These are phyloP conservation scores for Camelina laxa DNA, from an alignment of 345 rosid species.

Conservation along the genomic window DNA sequence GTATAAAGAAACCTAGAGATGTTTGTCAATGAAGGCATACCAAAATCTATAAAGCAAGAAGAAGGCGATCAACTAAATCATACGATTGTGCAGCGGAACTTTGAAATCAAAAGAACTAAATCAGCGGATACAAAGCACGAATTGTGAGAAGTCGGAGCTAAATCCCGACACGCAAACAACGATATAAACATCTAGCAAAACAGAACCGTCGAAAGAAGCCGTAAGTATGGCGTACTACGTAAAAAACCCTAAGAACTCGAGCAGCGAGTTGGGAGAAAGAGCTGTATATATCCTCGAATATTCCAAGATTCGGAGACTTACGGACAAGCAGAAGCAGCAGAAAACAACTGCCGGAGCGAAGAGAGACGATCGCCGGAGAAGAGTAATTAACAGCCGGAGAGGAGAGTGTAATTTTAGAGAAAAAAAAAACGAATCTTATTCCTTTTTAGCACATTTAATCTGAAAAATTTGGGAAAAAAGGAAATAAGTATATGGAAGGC, in stretches of 20 bases:
- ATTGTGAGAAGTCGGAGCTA: neutral
- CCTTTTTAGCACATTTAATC: too few relatives aligned
- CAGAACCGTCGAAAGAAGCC: neutral
- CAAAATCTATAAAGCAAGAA: too few relatives aligned
- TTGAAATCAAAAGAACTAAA: neutral
- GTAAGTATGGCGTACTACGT: neutral
- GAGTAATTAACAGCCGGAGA: neutral
- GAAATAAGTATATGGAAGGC: too few relatives aligned
- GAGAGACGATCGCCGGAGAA: neutral
- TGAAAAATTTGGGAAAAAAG: too few relatives aligned
- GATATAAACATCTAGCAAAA: neutral
- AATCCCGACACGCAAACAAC: neutral
- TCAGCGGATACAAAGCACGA: slow-evolving; percentile 7
- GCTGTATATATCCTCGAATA: neutral
- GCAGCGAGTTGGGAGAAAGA: neutral
- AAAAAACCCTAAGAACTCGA: slow-evolving; percentile 14
- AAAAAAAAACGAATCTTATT: neutral
- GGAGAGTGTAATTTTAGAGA: neutral
- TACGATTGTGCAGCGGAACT: neutral
- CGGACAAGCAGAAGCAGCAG: slow-evolving; percentile 1
- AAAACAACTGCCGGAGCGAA: slow-evolving; percentile 14
- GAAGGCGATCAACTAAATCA: slow-evolving; percentile 1
- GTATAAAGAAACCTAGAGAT: too few relatives aligned
- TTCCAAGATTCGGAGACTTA: slow-evolving; percentile 18
- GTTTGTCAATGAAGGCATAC: too few relatives aligned